These are phyloP conservation scores for Raphanus hybrid DNA, from an alignment of 441 rosid genomes.

Conservation along the genomic window DNA sequence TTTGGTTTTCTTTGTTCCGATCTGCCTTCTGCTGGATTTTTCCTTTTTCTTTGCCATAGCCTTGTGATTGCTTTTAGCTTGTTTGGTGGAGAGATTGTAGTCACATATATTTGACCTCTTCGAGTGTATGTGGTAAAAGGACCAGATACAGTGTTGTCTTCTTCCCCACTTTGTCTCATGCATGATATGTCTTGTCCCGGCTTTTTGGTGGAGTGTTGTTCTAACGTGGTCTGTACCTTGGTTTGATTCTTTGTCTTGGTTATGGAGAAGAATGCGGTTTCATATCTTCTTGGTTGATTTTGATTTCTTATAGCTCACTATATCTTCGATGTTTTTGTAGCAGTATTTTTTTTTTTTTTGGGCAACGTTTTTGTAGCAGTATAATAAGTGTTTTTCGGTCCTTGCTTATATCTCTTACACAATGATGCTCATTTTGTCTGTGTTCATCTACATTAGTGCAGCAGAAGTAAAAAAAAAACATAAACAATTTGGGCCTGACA, in stretches of 20 bases:
- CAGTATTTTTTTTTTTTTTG: no score
- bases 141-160: not conserved
- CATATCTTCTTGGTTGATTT: not conserved
- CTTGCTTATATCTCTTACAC: no score
- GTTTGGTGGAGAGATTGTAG: no score
- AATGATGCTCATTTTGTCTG: slow-evolving; percentile 24
- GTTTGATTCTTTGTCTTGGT: not conserved
- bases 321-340: no score
- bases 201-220: no score
- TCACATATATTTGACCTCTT: not conserved
- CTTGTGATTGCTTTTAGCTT: no score
- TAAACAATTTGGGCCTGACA: not conserved
- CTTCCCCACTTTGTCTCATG: not conserved
- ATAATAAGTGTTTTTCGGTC: slow-evolving; percentile 16
- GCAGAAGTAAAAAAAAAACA: not conserved
- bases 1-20: no score
- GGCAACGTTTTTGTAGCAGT: slow-evolving; percentile 11
- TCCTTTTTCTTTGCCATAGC: no score
- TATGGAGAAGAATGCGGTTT: not conserved
- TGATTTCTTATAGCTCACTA: not conserved
- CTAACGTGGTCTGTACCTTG: not conserved
- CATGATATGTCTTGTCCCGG: not conserved
- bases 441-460: not conserved
- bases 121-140: not conserved
- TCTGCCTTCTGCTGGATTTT: no score